phyloP scores from a whole-genome alignment of 345 rosid genomes.

The Pistacia atlantica region DNA sequence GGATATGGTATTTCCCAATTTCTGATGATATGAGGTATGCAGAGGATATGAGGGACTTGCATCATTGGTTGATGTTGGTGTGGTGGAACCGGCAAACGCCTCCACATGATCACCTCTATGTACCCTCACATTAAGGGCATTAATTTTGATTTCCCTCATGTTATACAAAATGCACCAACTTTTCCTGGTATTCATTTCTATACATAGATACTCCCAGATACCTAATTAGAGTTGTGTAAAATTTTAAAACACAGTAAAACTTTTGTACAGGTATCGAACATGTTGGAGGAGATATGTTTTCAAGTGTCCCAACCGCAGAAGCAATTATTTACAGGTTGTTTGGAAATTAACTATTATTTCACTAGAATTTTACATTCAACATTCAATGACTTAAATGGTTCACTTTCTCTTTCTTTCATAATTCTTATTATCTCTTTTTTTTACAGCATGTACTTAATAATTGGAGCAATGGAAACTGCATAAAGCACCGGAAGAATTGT shows the following conservation, averaged over 20 bases:
- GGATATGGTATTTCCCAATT: slow-evolving; percentile 57
- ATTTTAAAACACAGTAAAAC: too few relatives aligned
- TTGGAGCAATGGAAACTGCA: slow-evolving; percentile 83
- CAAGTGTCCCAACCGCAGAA: slow-evolving; percentile 72
- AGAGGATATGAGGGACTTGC: slow-evolving; percentile 66
- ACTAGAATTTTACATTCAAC: too few relatives aligned
- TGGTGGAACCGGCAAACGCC: slow-evolving; percentile 79
- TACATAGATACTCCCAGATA: too few relatives aligned
- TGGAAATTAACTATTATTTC: too few relatives aligned
- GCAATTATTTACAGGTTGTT: slow-evolving; percentile 82
- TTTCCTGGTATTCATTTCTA: slow-evolving; percentile 40
- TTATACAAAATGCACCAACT: slow-evolving; percentile 71
- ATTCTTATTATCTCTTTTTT: background rate
- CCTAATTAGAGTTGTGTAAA: too few relatives aligned
- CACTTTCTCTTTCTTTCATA: too few relatives aligned
- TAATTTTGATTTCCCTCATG: slow-evolving; percentile 84
- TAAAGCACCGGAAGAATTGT: slow-evolving; percentile 72
- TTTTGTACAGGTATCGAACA: slow-evolving; percentile 59
- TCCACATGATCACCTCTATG: slow-evolving; percentile 65
- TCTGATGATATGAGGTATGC: slow-evolving; percentile 71
- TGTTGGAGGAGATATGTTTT: slow-evolving; percentile 93
- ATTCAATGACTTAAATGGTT: background rate
- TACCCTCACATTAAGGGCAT: slow-evolving; percentile 75
- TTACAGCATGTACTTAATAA: slow-evolving; percentile 88
- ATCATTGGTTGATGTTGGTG: slow-evolving; percentile 80